Base-by-base conservation (phyloP, 2,329 filamentous ascomycete species). In the Botrytis galanthina region DNA sequence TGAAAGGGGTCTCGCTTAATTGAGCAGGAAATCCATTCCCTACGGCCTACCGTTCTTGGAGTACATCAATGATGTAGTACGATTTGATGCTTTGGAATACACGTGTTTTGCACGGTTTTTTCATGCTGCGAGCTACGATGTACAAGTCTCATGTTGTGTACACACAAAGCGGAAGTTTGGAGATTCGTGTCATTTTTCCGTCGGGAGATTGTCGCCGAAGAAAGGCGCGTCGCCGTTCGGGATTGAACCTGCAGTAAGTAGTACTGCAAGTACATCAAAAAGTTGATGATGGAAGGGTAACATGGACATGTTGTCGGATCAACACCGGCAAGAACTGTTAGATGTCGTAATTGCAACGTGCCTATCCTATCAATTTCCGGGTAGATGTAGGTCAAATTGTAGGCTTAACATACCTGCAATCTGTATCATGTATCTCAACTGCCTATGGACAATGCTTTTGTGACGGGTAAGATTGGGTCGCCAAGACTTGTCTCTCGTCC, bases 1-100 rank as follows among this genome's bases (percentile, higher is more conserved):
- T 57, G 64, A 68, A 68, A 68, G 64, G 64, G 66, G 66, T 10
- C 66, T 69, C 66, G 66, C 66, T 69, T 69, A 69, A 44, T 68
- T 39, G 46, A 48, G 51, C n/a, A 67, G 16, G 6, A 35, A 39
- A 44, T 22, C 18, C 12, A 32, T 32, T 57, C 26, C 48, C 12
- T 18, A 69, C 35, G 37, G 44, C 42, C 66, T 32, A 37, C n/a
- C 35, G 20, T 57, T 57, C 26, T 26, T 12, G 22, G 37, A 32
- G n/a, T 4, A 68, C 32, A n/a, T 32, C 37, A 22, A 68, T 42
- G 26, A 3, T 62, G 35, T 35, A 42, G 22, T 37, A 42, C 32
- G 7, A 59, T 1, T 37, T 35, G 57, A 26, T 20, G 32, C 32
- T 26, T 60, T 35, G 4, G 4, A 42, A 39, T 39, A 62, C 37